A percentile compares a stretch with the other conserved stretches of the same genome.
These are phyloP conservation scores for Cynara cardunculus DNA, from an alignment of 129 eudicot species.

Conservation along the genomic window DNA sequence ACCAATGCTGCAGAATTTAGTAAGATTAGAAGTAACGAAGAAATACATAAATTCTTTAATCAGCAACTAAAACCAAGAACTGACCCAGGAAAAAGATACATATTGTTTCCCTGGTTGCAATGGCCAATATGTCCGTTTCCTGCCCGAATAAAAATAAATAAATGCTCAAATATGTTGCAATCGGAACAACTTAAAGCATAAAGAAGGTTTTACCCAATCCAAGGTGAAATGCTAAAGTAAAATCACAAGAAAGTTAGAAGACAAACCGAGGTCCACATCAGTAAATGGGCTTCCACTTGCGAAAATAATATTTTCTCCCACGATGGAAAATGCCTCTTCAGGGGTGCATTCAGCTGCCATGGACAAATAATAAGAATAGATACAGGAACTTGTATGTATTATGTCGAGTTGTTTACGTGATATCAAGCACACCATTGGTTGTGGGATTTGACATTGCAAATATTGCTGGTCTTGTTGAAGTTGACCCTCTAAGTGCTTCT, in stretches of 20 bases:
- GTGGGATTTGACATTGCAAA: slow-evolving; percentile 99
- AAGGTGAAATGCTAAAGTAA: background rate
- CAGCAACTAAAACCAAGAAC: slow-evolving; percentile 14
- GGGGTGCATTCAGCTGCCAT: slow-evolving; percentile 95
- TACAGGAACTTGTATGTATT: background rate
- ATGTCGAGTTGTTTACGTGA: slow-evolving; percentile 1
- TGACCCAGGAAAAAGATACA: slow-evolving; percentile 98
- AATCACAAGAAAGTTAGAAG: slow-evolving; percentile 1
- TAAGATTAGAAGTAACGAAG: background rate
- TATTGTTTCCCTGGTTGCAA: slow-evolving; percentile 96
- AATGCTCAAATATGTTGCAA: background rate
- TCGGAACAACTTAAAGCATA: background rate
- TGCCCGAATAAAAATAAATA: slow-evolving; percentile 18
- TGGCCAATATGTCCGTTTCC: slow-evolving; percentile 86
- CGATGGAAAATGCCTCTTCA: slow-evolving; percentile 77
- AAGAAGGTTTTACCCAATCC: no score
- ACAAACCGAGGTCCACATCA: slow-evolving; percentile 89
- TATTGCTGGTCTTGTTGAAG: slow-evolving; percentile 96
- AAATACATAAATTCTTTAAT: background rate
- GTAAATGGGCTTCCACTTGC: slow-evolving; percentile 98
- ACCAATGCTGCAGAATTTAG: slow-evolving; percentile 66
- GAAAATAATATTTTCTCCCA: slow-evolving; percentile 79
- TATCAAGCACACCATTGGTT: slow-evolving; percentile 55
- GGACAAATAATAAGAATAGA: background rate
- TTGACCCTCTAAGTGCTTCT: slow-evolving; percentile 89